Evolutionary conservation across 1,284 basidiomycete species (phyloP).

Genomic region (Phlebopus sp.): DNA sequence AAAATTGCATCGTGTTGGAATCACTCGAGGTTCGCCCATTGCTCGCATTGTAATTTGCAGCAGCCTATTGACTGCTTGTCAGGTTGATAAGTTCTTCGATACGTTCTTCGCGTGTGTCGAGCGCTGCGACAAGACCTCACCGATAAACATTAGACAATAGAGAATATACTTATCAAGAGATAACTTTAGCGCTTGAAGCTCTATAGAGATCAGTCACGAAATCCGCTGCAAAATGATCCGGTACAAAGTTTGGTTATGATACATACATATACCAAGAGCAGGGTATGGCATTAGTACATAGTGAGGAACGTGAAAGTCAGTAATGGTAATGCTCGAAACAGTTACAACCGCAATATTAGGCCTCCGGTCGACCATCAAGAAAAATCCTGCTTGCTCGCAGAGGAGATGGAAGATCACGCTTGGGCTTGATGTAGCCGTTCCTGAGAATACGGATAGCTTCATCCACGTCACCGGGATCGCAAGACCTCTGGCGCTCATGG

Average conservation of each 20-base stretch:
- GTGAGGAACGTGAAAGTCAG: too few species aligned
- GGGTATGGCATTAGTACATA: too few species aligned
- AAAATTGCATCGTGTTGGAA: constrained; percentile 71
- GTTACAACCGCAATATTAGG: constrained; percentile 7
- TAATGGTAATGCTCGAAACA: too few species aligned
- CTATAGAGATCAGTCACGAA: not conserved
- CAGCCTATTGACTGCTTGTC: not conserved
- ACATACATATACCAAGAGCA: too few species aligned
- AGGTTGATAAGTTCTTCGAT: constrained; percentile 50
- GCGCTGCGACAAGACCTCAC: constrained; percentile 56
- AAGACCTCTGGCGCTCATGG: constrained; percentile 42
- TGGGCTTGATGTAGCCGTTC: constrained; percentile 54
- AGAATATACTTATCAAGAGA: not conserved
- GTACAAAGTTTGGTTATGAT: too few species aligned
- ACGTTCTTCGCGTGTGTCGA: constrained; percentile 60
- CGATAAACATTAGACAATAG: constrained; percentile 40
- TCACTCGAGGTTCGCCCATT: constrained; percentile 54
- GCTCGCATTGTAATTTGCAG: not conserved
- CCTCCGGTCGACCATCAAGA: constrained; percentile 51
- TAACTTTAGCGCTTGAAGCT: not conserved
- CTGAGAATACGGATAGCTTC: constrained; percentile 80
- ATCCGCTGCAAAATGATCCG: too few species aligned
- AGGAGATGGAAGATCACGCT: constrained; percentile 45
- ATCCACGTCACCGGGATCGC: constrained; percentile 76
- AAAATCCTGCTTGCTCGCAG: constrained; percentile 72